Conservation (phyloP, 768 basidiomycete genomes). For the Boletus patriciae region DNA sequence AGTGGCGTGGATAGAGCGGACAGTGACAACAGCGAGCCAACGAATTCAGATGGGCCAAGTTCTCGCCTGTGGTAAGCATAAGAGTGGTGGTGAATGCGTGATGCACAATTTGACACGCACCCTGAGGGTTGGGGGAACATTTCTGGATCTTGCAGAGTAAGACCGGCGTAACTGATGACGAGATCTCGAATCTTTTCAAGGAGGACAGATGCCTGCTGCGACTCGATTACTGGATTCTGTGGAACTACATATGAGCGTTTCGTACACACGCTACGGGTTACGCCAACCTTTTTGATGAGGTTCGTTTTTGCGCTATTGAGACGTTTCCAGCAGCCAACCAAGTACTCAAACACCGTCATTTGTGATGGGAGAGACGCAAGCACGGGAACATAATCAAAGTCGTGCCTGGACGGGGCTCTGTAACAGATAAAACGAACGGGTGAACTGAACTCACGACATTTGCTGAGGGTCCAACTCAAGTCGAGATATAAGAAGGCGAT, state of each 20-base stretch:
- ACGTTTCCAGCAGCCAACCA: slow-evolving; percentile 93
- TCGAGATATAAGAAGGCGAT: slow-evolving; percentile 80
- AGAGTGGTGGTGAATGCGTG: neutral
- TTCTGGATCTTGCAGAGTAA: slow-evolving; percentile 86
- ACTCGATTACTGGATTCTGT: slow-evolving; percentile 56
- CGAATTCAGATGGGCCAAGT: slow-evolving; percentile 77
- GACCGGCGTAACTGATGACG: slow-evolving; percentile 84
- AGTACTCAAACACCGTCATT: slow-evolving; percentile 86
- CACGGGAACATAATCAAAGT: slow-evolving; percentile 71
- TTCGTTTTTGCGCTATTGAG: slow-evolving; percentile 54
- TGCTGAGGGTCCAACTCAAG: slow-evolving; percentile 74
- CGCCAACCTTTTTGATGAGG: slow-evolving; percentile 61
- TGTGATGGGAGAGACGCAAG: slow-evolving; percentile 73
- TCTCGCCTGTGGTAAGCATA: slow-evolving; percentile 48
- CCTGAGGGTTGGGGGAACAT: slow-evolving; percentile 90
- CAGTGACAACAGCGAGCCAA: slow-evolving; percentile 76
- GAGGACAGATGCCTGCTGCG: slow-evolving; percentile 57
- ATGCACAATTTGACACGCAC: slow-evolving; percentile 41
- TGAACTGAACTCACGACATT: slow-evolving; percentile 57
- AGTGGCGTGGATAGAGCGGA: slow-evolving; percentile 69
- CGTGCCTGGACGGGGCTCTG: slow-evolving; percentile 47
- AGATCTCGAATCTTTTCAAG: slow-evolving; percentile 80
- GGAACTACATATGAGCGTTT: slow-evolving; percentile 37
- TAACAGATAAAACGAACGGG: neutral
- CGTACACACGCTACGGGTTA: neutral